These are phyloP conservation scores for Kondoa malvinella DNA, from an alignment of 768 basidiomycete genomes.

Conservation along the genomic window DNA sequence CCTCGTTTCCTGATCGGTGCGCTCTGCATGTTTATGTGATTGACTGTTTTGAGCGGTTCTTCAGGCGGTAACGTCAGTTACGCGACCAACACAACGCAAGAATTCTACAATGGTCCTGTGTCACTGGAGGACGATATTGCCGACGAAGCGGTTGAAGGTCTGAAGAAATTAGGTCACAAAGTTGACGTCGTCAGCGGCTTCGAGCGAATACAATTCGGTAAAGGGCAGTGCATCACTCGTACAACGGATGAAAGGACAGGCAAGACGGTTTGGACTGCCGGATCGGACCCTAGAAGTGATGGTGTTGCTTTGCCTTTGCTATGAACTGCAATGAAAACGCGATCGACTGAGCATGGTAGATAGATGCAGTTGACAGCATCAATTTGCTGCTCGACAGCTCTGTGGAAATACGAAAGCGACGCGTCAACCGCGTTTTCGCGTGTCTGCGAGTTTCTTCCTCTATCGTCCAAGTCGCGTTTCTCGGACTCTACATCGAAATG, in stretches of 20 bases:
- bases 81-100: not conserved
- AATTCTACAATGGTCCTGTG: not conserved
- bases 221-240: constrained; percentile 80
- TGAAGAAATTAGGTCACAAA: constrained; percentile 79
- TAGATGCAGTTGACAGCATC: not conserved
- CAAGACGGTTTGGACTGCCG: constrained; percentile 77
- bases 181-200: constrained; percentile 40
- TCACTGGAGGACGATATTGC: constrained; percentile 28
- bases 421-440: too few species aligned
- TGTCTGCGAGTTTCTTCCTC: too few species aligned
- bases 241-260: constrained; percentile 47
- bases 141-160: constrained; percentile 45
- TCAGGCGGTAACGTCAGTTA: constrained; percentile 26
- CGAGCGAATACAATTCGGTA: constrained; percentile 44
- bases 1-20: constrained; percentile 85
- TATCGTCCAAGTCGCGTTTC: too few species aligned
- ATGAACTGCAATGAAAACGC: not conserved
- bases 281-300: constrained; percentile 47
- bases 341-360: not conserved
- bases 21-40: constrained; percentile 48
- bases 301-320: not conserved
- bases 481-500: too few species aligned
- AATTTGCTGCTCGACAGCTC: too few species aligned
- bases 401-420: too few species aligned
- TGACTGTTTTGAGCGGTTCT: not conserved